phyloP scores from a whole-genome alignment of 257 asterid genomes.

The Solanum clarkiae region DNA sequence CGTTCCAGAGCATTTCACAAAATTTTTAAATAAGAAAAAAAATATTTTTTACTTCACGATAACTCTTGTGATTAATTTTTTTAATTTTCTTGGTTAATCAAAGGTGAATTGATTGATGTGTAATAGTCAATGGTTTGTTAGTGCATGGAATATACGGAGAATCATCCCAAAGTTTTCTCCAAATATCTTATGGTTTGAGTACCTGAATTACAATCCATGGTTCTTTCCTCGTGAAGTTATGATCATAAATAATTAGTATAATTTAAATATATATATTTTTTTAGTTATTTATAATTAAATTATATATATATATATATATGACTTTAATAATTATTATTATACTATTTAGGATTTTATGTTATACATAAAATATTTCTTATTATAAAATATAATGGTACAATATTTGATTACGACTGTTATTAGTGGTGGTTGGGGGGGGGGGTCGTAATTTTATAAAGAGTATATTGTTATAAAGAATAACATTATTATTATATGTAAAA shows the following conservation, averaged over 20 bases:
- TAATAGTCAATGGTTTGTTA: neutral
- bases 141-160: neutral
- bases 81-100: neutral
- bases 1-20: too few species aligned
- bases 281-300: neutral
- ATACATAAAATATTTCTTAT: neutral
- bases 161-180: neutral
- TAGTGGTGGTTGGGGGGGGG: too few species aligned
- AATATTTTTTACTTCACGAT: too few species aligned
- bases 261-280: too few species aligned
- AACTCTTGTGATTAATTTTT: neutral
- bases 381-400: neutral
- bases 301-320: neutral
- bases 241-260: neutral
- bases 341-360: neutral
- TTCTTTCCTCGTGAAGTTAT: neutral
- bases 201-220: neutral
- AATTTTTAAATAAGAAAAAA: too few species aligned
- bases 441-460: too few species aligned
- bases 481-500: too few species aligned
- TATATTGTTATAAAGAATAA: too few species aligned
- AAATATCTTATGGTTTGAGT: neutral
- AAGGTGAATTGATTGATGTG: neutral
- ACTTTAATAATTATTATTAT: neutral
- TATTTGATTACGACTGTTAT: neutral